Evolutionary conservation across 2,329 filamentous ascomycete genomes (phyloP), one percentile per base, ranked within the genome.

Genomic region (Xylaria sp.): DNA sequence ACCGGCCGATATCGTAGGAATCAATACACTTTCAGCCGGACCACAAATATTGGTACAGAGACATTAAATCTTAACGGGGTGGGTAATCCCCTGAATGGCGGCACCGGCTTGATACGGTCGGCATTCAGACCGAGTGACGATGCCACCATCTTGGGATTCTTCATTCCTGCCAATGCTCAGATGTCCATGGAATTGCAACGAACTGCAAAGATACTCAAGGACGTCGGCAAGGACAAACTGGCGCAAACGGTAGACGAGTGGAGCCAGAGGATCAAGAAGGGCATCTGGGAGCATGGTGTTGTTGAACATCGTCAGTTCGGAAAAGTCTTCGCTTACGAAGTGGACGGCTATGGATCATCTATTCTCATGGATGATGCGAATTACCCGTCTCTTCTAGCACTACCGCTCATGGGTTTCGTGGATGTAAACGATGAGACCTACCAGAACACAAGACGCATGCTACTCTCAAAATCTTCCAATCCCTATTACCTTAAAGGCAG

Each of bases 71-170:
- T 99, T 0, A 84, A 82, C 1, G 96, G 96, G 1, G 85, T 94
- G 27, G 96, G 96, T n/a, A 99, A 99, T 78, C 96, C 96, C 0
- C 83, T 99, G 17, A 94, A 93, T 73, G 86, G 84, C 72, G 93
- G 90, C 19, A 98, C 96, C 0, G 94, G 93, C 0, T 86, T 99
- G 1, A 86, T 98, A 56, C 89, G 96, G 67, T 97, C 93, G 48
- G 95, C 96, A 0, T 99, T 99, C 82, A 88, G 96, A 1, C 96
- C 96, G 4, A 97, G 93, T 71, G 96, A 99, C 75, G 96, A 99
- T 79, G 93, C 96, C 2, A 97, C 94, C 0, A 98, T 96, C 45
- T 85, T 99, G 2, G 94, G 94, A 53, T 99, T 93, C 83, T 93
- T 97, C 78, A 97, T 99, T 73, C 96, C 96, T 0, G 91, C 93